Conservation (phyloP, 345 rosid species). For the Murraya paniculata region DNA sequence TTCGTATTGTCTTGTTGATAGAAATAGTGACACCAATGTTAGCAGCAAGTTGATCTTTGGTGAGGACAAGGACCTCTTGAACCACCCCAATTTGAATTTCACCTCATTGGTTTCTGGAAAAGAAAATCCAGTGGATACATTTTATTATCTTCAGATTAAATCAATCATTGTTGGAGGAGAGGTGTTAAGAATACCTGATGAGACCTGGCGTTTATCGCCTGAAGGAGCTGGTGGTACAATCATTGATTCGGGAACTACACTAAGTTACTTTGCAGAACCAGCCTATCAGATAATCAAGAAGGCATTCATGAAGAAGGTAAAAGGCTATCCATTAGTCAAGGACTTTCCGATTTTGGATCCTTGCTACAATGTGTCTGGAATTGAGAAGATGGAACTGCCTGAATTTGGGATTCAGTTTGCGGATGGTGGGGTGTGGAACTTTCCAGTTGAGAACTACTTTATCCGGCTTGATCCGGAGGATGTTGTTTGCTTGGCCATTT, state of each 20-base stretch:
- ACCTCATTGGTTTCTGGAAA: constrained; percentile 60
- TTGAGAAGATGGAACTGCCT: constrained; percentile 55
- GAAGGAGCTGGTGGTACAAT: constrained; percentile 81
- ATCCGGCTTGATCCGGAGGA: constrained; percentile 54
- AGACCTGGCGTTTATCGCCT: constrained; percentile 59
- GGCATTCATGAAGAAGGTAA: constrained; percentile 57
- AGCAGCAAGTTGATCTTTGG: constrained; percentile 90
- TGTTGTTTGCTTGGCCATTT: constrained; percentile 74
- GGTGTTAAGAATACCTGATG: constrained; percentile 56
- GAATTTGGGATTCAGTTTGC: constrained; percentile 61
- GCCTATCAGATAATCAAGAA: constrained; percentile 57
- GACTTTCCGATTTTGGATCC: constrained; percentile 67
- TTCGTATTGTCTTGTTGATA: constrained; percentile 81
- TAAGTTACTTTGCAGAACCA: constrained; percentile 70
- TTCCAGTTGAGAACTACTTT: constrained; percentile 83
- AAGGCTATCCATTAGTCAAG: constrained; percentile 47
- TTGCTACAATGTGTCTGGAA: constrained; percentile 84
- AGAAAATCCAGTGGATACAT: constrained; percentile 61
- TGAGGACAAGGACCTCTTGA: constrained; percentile 56
- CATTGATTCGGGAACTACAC: constrained; percentile 79
- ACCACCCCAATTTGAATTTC: constrained; percentile 59
- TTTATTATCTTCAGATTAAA: constrained; percentile 71
- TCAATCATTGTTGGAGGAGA: constrained; percentile 69
- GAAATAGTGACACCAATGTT: constrained; percentile 58
- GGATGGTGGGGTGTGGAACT: constrained; percentile 87